Base-by-base conservation (phyloP, 129 eudicot species). In the Lactuca saligna region DNA sequence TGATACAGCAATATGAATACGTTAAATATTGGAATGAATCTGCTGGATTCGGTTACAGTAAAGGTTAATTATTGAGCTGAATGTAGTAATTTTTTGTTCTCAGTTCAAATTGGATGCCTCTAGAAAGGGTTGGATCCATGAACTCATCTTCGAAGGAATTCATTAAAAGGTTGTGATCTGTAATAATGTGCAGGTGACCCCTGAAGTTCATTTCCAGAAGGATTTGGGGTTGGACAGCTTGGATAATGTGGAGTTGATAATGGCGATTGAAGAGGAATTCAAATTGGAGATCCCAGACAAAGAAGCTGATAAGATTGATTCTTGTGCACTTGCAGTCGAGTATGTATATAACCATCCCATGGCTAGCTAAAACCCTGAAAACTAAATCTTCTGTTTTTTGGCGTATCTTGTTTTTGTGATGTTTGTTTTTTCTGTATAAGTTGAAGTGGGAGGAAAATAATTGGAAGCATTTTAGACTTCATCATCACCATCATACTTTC, bases 181-280 rank as follows among this genome's bases (percentile, higher is more conserved):
- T 39, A 49, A 39, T 74, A 6, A 29, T 82, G 15, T 82, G 79
- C 84, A 91, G 98, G 98, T 91, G 62, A 84, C 96, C 37, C 82
- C 96, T 25, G 96, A 92, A 73, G 96, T 86, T 44, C 98, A 92
- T 82, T 92, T 92, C 70, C 87, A 88, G 69, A 86, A 86, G 80
- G 96, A 92, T 73, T 58, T 92, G 65, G 98, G 96, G 0, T 77
- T 92, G 78, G 98, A 92, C 76, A 92, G 98, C 82, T 88, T 92
- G 46, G 98, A 92, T 73, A 92, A 65, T 25, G 96, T 92, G 84
- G 98, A 92, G 75, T 78, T 92, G 46, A 89, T 88, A 65, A 92
- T 92, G 91, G 98, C 98, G n/a, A 65, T 92, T 6, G 98, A 92
- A 68, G 98, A 92, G 82, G 98, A 92, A 73, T 92, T 86, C 68